Evolutionary conservation across 108 stramenopile species (phyloP), one percentile per base, ranked within the genome.

Genomic region (Aurantiochytrium sp.): DNA sequence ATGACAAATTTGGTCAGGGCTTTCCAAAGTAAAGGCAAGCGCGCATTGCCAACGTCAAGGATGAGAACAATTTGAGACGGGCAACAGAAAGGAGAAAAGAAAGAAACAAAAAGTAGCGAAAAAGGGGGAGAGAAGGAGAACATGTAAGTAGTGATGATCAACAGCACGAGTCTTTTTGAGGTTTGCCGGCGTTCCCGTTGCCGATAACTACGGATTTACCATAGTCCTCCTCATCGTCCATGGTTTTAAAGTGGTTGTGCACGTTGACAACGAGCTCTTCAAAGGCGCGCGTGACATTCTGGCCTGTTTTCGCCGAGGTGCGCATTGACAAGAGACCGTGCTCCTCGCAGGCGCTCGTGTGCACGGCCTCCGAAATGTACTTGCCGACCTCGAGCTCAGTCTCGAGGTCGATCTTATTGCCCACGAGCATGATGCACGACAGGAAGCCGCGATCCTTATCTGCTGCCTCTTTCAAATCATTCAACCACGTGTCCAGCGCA

Each of bases 401-500:
- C 43, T 87, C 87, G 58, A 87, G 58, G 23, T 87, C 87, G 23
- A 87, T 59, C 87, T 87, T 87, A 59, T 87, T 87, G 55, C 87
- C 87, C 55, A 87, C 87, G 42, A 87, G 58, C 55, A 87, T 59
- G 18, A 59, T 87, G 87, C 87, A 87, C 28, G 58, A 58, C 2
- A 87, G 19, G 28, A 87, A 87, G 10, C 58, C 55, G 25, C 87
- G 55, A 12, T 87, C 87, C 87, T 87, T 87, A 18, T 87, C 87
- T 35, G 87, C 87, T 43, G 55, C 58, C 16, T 58, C 91, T 88
- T 91, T 91, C 14, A 91, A 89, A 28, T 91, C 91, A 44, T 89
- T 89, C 43, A 91, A 90, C 91, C 91, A 91, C 83, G 88, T 89
- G 57, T 89, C 91, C 45, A 89, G 89, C 23, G 91, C 91, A 29